phyloP scores from a whole-genome alignment of 257 asterid genomes.

The Nicotiana paniculata region DNA sequence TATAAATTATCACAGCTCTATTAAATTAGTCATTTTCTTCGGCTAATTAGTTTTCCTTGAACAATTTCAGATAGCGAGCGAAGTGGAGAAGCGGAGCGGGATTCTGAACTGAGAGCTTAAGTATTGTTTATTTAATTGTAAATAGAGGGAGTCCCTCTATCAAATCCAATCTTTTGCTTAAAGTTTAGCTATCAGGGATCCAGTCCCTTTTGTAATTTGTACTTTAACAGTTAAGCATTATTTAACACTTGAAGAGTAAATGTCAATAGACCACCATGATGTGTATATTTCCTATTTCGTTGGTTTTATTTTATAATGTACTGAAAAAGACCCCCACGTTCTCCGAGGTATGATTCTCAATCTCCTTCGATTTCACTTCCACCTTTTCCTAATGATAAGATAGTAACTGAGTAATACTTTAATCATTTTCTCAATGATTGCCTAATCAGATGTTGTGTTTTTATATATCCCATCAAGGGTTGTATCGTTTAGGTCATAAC shows the following conservation, averaged over 20 bases:
- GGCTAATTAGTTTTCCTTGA: background rate
- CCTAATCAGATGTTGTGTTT: background rate
- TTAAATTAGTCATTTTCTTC: background rate
- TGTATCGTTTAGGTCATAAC: background rate
- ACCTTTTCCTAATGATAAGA: background rate
- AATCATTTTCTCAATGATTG: no score
- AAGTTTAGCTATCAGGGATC: no score
- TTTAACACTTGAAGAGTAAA: no score
- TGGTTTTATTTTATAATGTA: background rate
- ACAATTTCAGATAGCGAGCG: background rate
- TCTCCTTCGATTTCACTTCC: background rate
- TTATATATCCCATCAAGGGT: background rate
- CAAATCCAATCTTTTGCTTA: no score
- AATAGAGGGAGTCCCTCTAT: no score
- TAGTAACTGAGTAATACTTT: background rate
- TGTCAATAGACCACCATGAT: no score
- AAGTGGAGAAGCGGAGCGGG: no score
- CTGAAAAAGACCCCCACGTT: constrained; percentile 20
- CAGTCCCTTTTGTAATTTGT: no score
- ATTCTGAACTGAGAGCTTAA: no score
- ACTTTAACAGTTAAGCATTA: no score
- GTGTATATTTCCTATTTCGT: background rate
- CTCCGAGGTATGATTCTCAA: constrained; percentile 16
- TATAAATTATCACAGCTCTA: background rate
- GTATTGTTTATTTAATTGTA: no score